Evolutionary conservation across 2,329 filamentous ascomycete genomes (phyloP), one percentile per base, ranked within the genome.

Genomic region (Aureobasidium sp.): DNA sequence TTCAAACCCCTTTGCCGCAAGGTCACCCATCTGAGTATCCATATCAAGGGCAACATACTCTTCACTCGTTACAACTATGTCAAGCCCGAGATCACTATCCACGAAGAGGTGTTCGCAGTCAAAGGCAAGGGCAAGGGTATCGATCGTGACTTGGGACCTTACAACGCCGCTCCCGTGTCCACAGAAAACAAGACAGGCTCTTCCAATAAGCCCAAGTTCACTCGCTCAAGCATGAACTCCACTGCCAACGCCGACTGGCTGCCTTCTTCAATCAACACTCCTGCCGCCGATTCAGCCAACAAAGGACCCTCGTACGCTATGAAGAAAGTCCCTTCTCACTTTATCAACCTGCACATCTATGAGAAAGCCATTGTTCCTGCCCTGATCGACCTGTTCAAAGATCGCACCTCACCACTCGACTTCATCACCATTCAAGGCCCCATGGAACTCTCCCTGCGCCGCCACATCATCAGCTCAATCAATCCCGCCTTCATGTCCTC

Each of bases 21-120:
- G 5, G 47, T 63, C 32, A 23, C n/a, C 5, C 55, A 60, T n/a
- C 39, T 63, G 20, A 51, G 37, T 5, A 59, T 63, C 23, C 13
- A n/a, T 27, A 55, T 63, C 48, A 34, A 26, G 17, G 62, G 62
- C 26, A 41, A 23, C 10, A 23, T 17, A 2, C 17, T 60, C 20
- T 63, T 63, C 48, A 63, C 62, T 23, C 53, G 55, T 41, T 2
- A 52, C 62, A 60, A 63, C 41, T 63, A 55, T 39, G 39, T 52
- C 32, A 63, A 60, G 41, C 62, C 62, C 6, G 17, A 41, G 15
- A 37, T 63, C 3, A 2, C 5, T n/a, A 34, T 20, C 5, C 10
- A 36, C 1, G 34, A 46, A 26, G 34, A 36, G 13, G 50, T 53
- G 0, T 10, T 20, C 15, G 17, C 59, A 8, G 48, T 39, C 59